Evolutionary conservation across 371 early-diverging fungal genomes (phyloP).

Genomic region (Mortierella sp.): DNA sequence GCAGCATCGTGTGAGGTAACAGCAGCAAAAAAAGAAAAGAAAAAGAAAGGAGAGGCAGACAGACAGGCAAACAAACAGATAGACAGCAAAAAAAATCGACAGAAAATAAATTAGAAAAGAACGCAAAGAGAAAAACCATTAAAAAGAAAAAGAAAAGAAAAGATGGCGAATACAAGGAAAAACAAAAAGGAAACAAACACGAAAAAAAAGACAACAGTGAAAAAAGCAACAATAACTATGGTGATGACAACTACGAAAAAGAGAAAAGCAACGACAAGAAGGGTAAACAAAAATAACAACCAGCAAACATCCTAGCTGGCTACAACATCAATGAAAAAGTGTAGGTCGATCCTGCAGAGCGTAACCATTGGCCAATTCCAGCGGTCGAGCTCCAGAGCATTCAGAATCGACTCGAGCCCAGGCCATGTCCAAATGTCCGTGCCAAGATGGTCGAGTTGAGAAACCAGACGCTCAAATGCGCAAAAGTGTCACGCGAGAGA

Average conservation of each 20-base stretch:
- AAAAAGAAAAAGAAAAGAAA: conserved; percentile 28
- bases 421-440: too few species aligned
- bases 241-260: conserved; percentile 17
- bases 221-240: conserved; percentile 40
- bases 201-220: conserved; percentile 9
- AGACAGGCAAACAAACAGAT: neutral
- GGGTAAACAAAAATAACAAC: neutral
- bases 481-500: too few species aligned
- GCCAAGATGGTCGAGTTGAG: too few species aligned
- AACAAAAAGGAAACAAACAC: neutral
- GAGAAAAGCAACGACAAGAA: neutral
- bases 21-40: conserved; percentile 3
- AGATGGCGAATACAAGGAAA: neutral
- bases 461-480: too few species aligned
- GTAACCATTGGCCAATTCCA: too few species aligned
- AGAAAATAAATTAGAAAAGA: conserved; percentile 12
- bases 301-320: neutral
- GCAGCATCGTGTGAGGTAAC: too few species aligned
- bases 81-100: too few species aligned
- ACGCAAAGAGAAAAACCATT: conserved; percentile 38
- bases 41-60: neutral
- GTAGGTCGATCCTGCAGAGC: too few species aligned
- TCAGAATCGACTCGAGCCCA: too few species aligned
- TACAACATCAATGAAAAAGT: too few species aligned
- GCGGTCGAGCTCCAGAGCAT: too few species aligned